phyloP scores from a whole-genome alignment of 306 rosid species.

The Herpetospermum pedunculosum region DNA sequence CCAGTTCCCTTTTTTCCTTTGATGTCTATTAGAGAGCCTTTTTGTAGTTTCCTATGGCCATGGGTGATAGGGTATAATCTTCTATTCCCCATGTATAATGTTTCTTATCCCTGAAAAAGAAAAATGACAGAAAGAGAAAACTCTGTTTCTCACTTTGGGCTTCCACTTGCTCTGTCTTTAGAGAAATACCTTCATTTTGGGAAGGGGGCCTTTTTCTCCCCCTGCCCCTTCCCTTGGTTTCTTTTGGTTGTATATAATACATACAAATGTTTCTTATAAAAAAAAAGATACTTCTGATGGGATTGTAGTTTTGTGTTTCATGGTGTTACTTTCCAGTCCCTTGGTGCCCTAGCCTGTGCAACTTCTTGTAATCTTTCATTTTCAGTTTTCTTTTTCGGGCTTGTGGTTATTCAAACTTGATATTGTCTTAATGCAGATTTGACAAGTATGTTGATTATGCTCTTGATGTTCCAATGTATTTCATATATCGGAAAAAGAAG shows the following conservation, averaged over 20 bases:
- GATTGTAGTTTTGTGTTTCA: background rate
- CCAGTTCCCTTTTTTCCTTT: background rate
- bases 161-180: background rate
- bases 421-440: conserved; percentile 43
- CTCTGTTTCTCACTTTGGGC: background rate
- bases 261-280: too few relatives aligned
- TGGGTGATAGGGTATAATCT: background rate
- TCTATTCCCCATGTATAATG: background rate
- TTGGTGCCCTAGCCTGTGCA: background rate
- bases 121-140: background rate
- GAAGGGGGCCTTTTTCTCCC: too few relatives aligned
- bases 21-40: background rate
- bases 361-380: background rate
- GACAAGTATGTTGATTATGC: conserved; percentile 95
- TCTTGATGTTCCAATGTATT: conserved; percentile 97
- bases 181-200: background rate
- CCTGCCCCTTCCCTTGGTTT: too few relatives aligned
- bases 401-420: background rate
- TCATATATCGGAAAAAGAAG: conserved; percentile 67
- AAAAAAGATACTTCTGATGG: background rate
- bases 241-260: too few relatives aligned
- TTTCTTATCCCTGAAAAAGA: background rate
- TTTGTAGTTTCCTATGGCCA: background rate
- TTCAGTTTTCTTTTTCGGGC: background rate
- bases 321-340: background rate